Evolutionary conservation across 163 green algal genomes (phyloP).

Genomic region (Picocystis sp.): DNA sequence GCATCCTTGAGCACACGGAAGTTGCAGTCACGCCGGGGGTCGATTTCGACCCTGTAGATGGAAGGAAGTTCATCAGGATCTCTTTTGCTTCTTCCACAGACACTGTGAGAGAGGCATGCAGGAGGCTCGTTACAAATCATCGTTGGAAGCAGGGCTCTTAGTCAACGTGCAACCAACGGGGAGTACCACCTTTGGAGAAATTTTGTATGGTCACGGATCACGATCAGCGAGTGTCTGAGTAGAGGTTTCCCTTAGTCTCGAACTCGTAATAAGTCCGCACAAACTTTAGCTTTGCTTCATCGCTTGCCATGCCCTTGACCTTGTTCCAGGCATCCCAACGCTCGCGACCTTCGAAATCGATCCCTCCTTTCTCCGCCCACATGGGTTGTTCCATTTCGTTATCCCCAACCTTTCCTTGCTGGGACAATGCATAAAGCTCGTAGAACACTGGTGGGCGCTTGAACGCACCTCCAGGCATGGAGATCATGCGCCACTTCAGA

Average conservation of each 20-base stretch:
- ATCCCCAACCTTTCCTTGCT: not conserved
- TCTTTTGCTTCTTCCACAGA: slow-evolving; percentile 2
- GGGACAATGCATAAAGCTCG: not conserved
- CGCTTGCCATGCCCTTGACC: slow-evolving; percentile 47
- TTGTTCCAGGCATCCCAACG: slow-evolving; percentile 57
- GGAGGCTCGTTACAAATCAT: no score
- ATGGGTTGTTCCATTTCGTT: not conserved
- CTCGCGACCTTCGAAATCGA: slow-evolving; percentile 42
- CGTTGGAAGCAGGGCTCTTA: no score
- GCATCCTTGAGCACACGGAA: slow-evolving; percentile 8
- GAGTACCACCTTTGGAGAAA: no score
- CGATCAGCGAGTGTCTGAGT: no score
- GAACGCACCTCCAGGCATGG: slow-evolving; percentile 1
- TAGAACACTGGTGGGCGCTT: not conserved
- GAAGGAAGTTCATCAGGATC: slow-evolving; percentile 12
- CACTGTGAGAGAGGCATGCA: no score
- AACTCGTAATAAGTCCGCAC: no score
- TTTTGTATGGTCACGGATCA: no score
- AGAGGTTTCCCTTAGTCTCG: no score
- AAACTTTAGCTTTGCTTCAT: slow-evolving; percentile 46
- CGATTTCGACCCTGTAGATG: slow-evolving; percentile 12
- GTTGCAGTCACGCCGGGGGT: slow-evolving; percentile 14
- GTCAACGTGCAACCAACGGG: no score
- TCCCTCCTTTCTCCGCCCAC: slow-evolving; percentile 28
- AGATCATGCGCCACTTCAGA: not conserved